Conservation (phyloP, 352 stramenopile species). For the Pythium pyrilobum region DNA sequence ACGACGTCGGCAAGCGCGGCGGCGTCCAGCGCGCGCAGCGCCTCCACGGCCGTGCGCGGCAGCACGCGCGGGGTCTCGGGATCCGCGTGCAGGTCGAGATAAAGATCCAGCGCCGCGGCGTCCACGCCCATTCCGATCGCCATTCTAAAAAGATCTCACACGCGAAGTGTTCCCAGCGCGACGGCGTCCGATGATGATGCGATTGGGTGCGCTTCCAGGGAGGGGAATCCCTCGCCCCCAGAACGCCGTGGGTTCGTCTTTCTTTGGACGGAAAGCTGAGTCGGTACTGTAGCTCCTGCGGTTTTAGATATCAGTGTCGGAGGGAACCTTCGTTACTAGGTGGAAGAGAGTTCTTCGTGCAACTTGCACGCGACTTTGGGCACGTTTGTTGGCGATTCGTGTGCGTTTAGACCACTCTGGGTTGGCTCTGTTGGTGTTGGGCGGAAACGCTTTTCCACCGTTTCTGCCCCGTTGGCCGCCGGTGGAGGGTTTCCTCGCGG, state of each 20-base stretch:
- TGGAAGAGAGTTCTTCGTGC: constrained; percentile 12
- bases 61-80: constrained; percentile 3
- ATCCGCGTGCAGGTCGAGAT: not conserved
- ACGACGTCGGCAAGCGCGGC: not conserved
- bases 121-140: constrained; percentile 12
- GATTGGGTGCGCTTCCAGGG: not conserved
- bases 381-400: not conserved
- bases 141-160: constrained; percentile 9
- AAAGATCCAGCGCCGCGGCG: not conserved
- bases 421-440: not conserved
- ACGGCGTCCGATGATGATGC: not conserved
- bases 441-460: too few relatives aligned
- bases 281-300: not conserved
- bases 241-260: not conserved
- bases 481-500: too few relatives aligned
- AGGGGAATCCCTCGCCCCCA: not conserved
- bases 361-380: constrained; percentile 16
- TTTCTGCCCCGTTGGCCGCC: too few relatives aligned
- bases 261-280: not conserved
- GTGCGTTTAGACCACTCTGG: too few relatives aligned
- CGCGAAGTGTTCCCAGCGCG: too few relatives aligned
- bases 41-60: constrained; percentile 1
- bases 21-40: constrained; percentile 3
- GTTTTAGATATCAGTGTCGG: not conserved
- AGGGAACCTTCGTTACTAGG: not conserved